Base-by-base conservation (phyloP, 75 land plant genomes). In the Selaginella moellendorffii region DNA sequence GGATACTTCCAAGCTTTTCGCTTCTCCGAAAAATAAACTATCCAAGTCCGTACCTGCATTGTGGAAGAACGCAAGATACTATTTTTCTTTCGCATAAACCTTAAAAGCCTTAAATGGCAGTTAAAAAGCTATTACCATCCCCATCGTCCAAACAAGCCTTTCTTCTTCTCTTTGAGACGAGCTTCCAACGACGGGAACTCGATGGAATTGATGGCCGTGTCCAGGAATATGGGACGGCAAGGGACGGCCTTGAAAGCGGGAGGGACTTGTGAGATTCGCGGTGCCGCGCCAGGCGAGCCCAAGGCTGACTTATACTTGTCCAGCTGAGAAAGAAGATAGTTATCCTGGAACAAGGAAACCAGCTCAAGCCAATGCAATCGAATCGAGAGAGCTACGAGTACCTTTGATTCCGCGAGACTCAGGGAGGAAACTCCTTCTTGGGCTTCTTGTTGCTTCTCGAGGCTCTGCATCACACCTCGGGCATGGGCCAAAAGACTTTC, bases 201-300 rank as follows among this genome's bases (percentile, higher is more conserved):
- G 25, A 93, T 82, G 18, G 70, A 56, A 67, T 69, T 75, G 62
- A 76, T 74, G 2, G 96, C 98, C 46, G 91, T 82, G 72, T 93
- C 98, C 26, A 93, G 63, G 14, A 93, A 82, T 62, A 93, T 85
- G 0, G 98, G 98, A 52, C 87, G 83, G 69, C 90, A 82, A 46
- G 85, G 78, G 25, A 85, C 76, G 5, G 89, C 27, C 63, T 83
- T 86, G 67, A 88, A 88, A 12, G 89, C 67, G 18, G 95, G 98
- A 42, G 95, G 95, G 61, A 93, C 79, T 27, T 73, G 71, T 54
- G 61, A 76, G 51, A 93, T 88, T 25, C 81, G 78, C 9, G 95
- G 72, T 53, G 63, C 54, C 2, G 79, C 63, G 27, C 77, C 79
- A 9, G 79, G 54, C 26, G 79, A 72, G 51, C 85, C 82, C 53